phyloP scores from a whole-genome alignment of 345 rosid genomes.

The Hirschfeldia incana region DNA sequence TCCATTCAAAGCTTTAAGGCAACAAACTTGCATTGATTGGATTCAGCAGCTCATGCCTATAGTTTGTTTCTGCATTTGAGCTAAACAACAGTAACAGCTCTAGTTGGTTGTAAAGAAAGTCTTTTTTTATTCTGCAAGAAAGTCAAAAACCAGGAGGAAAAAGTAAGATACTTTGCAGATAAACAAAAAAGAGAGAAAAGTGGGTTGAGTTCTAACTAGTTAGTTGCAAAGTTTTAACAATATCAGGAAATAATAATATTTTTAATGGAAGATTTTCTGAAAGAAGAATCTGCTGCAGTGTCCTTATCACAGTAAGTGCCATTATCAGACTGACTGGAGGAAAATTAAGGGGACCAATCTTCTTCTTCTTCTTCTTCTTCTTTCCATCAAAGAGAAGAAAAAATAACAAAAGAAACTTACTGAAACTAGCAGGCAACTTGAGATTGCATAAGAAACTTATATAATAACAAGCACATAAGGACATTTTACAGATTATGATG shows the following conservation, averaged over 20 bases:
- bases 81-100: slow-evolving; percentile 28
- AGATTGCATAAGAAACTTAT: slow-evolving; percentile 5
- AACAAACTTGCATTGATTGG: slow-evolving; percentile 57
- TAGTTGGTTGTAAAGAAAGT: slow-evolving; percentile 45
- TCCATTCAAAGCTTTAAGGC: slow-evolving; percentile 66
- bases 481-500: slow-evolving; percentile 48
- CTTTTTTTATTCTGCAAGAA: slow-evolving; percentile 61
- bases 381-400: slow-evolving; percentile 18
- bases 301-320: slow-evolving; percentile 67
- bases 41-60: slow-evolving; percentile 42
- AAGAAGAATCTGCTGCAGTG: background rate
- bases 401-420: background rate
- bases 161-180: slow-evolving; percentile 54
- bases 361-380: slow-evolving; percentile 8
- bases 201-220: background rate
- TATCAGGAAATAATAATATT: background rate
- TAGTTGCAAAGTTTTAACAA: background rate
- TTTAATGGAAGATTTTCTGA: background rate
- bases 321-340: slow-evolving; percentile 58
- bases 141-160: slow-evolving; percentile 30
- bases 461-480: slow-evolving; percentile 12
- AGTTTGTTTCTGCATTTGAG: slow-evolving; percentile 41
- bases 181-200: slow-evolving; percentile 20
- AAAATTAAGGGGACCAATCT: slow-evolving; percentile 19
- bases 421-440: slow-evolving; percentile 15